Evolutionary conservation across 352 stramenopile genomes (phyloP), one percentile per base, ranked within the genome.

Genomic region (Phytophthora meadii): DNA sequence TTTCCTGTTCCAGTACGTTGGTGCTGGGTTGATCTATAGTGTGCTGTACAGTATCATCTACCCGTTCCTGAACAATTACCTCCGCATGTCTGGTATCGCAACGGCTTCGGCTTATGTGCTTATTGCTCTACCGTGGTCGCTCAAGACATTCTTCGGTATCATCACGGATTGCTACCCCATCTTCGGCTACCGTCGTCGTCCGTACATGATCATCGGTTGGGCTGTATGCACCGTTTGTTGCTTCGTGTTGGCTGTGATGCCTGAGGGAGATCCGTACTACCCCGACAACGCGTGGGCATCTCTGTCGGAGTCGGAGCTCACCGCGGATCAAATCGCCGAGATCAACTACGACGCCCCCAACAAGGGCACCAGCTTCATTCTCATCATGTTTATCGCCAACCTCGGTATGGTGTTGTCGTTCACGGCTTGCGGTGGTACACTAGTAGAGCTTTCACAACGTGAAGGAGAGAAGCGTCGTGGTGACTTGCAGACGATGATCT

Each of bases 121-220:
- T 8, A 73, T 95, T 12, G 74, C 76, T 45, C 66, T 96, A 0
- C 84, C 83, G 11, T 96, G 85, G 84, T 85, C 75, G 5, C 88
- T 89, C 56, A 96, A 95, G 67, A 81, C 93, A 10, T 81, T 94
- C 42, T 87, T 92, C 67, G 89, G 90, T 41, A 87, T 94, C 47
- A 70, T 97, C 36, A 89, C 75, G 17, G 89, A 96, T 55, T 96
- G 87, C 68, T 86, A 93, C 61, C 90, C 87, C 27, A 91, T 96
- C 55, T 89, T 83, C 61, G 90, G 88, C 22, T 87, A 88, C 49
- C 89, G 88, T 41, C 76, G 88, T 12, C 90, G 89, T 46, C 86
- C 83, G 19, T 96, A 95, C 70, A 92, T 97, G 60, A 70, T 88
- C 24, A 78, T 95, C 50, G 90, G 89, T 15, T 90, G 82, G 79